phyloP scores from a whole-genome alignment of 2,329 filamentous ascomycete genomes.

The Penicillium sp. region DNA sequence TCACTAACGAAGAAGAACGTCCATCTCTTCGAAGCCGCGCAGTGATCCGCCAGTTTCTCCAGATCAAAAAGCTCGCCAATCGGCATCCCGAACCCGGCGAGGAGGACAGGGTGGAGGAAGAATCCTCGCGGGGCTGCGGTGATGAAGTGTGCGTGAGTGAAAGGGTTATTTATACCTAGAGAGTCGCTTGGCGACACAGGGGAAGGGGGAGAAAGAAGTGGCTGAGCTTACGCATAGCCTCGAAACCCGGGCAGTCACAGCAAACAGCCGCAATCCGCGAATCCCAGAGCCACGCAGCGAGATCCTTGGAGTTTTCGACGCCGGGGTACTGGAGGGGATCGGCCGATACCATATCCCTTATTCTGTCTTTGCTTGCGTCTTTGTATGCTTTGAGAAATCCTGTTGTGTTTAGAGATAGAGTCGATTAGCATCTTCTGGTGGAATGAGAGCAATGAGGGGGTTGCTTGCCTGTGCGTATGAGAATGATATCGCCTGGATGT shows the following conservation, averaged over 20 bases:
- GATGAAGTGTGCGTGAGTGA: too few species aligned
- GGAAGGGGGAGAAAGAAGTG: too few species aligned
- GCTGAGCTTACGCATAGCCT: not conserved
- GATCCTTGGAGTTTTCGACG: not conserved
- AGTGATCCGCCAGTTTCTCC: not conserved
- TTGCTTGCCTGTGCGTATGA: not conserved
- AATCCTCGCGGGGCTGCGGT: not conserved
- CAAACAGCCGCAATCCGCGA: not conserved
- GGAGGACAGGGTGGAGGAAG: not conserved
- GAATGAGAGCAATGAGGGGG: not conserved
- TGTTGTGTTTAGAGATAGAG: not conserved
- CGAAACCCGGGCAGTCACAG: not conserved
- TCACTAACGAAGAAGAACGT: not conserved
- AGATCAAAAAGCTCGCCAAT: not conserved
- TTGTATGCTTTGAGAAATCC: not conserved
- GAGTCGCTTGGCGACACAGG: too few species aligned
- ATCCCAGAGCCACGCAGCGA: not conserved
- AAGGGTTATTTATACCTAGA: too few species aligned
- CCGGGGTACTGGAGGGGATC: not conserved
- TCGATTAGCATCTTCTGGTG: not conserved
- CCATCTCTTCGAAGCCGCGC: not conserved
- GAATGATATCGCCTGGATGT: not conserved
- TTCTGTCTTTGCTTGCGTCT: not conserved
- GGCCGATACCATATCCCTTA: not conserved
- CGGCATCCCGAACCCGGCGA: not conserved